Conservation (phyloP, 179 eudicot genomes). For the Silene noctiflora region DNA sequence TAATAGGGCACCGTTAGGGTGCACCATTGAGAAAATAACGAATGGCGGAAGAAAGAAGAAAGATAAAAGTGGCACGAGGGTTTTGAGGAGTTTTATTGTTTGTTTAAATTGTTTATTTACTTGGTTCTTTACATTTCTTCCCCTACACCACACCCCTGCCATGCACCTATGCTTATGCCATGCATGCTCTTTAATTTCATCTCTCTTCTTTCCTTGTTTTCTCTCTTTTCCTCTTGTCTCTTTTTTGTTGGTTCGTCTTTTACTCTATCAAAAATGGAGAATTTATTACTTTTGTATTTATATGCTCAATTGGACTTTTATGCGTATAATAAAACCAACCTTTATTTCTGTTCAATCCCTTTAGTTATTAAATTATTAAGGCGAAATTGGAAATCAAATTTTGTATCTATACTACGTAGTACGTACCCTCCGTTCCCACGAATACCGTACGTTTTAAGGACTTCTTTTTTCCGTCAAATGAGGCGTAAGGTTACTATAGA, state of each 20-base stretch:
- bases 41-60: background rate
- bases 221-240: background rate
- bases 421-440: no score
- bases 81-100: background rate
- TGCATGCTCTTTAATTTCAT: background rate
- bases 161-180: background rate
- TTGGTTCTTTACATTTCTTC: background rate
- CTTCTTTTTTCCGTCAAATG: no score
- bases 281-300: no score
- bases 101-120: background rate
- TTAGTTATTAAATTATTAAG: no score
- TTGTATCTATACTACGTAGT: no score
- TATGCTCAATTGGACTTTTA: no score
- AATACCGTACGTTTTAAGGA: no score
- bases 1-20: background rate
- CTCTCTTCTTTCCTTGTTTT: background rate
- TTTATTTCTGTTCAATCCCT: no score
- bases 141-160: constrained; percentile 2
- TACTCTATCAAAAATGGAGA: background rate
- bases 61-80: background rate
- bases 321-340: no score
- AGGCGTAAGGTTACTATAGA: no score
- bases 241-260: background rate
- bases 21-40: background rate
- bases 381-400: no score